Conservation (phyloP, 2,329 filamentous ascomycete genomes). For the Fusarium sp. region DNA sequence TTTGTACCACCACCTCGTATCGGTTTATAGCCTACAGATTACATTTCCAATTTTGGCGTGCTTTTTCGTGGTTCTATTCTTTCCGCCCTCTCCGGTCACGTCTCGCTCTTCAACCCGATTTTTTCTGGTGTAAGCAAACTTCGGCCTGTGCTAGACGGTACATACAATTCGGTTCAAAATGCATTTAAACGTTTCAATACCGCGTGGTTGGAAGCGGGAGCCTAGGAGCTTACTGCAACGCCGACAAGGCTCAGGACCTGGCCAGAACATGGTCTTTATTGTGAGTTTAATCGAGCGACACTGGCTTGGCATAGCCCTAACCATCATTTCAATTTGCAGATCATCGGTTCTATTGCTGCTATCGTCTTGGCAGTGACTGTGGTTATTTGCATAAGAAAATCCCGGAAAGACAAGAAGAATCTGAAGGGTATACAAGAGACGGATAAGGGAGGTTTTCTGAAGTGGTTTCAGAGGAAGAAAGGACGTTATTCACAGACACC, state of each 20-base stretch:
- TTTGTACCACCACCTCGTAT: conserved; percentile 21
- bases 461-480: conserved; percentile 17
- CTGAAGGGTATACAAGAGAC: conserved; percentile 23
- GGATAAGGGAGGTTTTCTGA: conserved; percentile 40
- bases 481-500: conserved; percentile 49
- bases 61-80: conserved; percentile 6
- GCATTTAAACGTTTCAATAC: conserved; percentile 38
- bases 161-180: conserved; percentile 34
- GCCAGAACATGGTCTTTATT: conserved; percentile 37
- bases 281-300: conserved; percentile 31
- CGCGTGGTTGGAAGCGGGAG: conserved; percentile 36
- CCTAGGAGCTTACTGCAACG: conserved; percentile 14
- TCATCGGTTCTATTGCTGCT: conserved; percentile 33
- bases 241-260: conserved; percentile 13
- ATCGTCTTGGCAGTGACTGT: conserved; percentile 22
- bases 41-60: conserved; percentile 18
- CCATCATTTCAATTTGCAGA: conserved; percentile 15
- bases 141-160: conserved; percentile 28
- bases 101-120: neutral
- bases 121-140: conserved; percentile 8
- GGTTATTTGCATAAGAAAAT: conserved; percentile 26
- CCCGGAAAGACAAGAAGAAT: conserved; percentile 25
- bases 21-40: neutral
- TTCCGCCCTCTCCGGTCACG: conserved; percentile 17
- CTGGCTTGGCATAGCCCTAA: conserved; percentile 2